Percentiles rank a stretch among this genome's conserved stretches.
These are phyloP conservation scores for Venturia nashicola DNA, from an alignment of 2,329 filamentous ascomycete genomes.

Conservation along the genomic window DNA sequence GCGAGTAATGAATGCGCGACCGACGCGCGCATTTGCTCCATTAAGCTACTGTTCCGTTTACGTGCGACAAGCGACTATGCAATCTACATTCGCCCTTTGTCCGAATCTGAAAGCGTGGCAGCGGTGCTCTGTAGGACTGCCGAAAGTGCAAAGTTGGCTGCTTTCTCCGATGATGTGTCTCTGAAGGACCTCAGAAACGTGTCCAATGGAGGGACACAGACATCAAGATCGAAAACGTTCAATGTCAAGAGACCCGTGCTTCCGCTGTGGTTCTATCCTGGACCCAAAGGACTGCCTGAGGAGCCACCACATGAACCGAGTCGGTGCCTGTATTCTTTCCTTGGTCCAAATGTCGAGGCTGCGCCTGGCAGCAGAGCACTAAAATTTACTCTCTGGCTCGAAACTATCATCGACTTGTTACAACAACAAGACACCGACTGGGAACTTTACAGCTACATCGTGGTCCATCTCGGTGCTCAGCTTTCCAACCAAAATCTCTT, in stretches of 20 bases:
- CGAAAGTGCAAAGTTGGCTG: constrained; percentile 35
- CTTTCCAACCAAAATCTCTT: constrained; percentile 85
- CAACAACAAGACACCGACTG: constrained; percentile 61
- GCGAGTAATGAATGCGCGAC: constrained; percentile 20
- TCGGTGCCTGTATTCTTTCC: constrained; percentile 37
- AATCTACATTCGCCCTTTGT: constrained; percentile 56
- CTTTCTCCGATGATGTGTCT: constrained; percentile 28
- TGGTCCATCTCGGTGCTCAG: constrained; percentile 78
- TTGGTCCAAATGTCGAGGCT: constrained; percentile 23
- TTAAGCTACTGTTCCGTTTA: constrained; percentile 55
- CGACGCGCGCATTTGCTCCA: constrained; percentile 25
- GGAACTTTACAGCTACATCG: constrained; percentile 84
- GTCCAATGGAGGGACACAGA: background rate
- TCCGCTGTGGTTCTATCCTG: constrained; percentile 45
- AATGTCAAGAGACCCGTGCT: constrained; percentile 9
- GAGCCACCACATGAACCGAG: constrained; percentile 37
- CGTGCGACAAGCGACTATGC: constrained; percentile 71
- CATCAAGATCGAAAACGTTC: constrained; percentile 3
- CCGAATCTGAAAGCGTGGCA: constrained; percentile 64
- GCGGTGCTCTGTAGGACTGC: constrained; percentile 54
- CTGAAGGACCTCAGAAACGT: constrained; percentile 2
- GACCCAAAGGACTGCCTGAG: constrained; percentile 40
- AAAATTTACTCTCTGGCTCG: constrained; percentile 58
- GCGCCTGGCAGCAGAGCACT: constrained; percentile 21
- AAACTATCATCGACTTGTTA: constrained; percentile 61